phyloP scores from a whole-genome alignment of 805 yeast species.

The Saccharomycopsis sp. region DNA sequence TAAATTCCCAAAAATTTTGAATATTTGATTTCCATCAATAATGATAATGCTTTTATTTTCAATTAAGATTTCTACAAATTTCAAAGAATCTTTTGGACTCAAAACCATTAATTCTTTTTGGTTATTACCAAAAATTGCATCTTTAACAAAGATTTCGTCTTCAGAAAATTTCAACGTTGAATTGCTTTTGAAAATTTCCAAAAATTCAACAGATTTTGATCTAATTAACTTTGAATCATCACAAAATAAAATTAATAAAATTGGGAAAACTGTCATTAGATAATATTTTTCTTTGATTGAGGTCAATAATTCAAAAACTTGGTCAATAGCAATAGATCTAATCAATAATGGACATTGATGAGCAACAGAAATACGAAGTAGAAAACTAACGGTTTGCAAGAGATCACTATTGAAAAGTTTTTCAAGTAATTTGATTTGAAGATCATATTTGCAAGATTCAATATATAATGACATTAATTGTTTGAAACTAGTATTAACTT shows the following conservation, averaged over 20 bases:
- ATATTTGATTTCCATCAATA: constrained; percentile 40
- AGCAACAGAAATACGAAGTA: constrained; percentile 45
- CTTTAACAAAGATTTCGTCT: constrained; percentile 32
- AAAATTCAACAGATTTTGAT: constrained; percentile 40
- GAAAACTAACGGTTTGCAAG: constrained; percentile 40
- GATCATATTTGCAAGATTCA: constrained; percentile 29
- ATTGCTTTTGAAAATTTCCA: constrained; percentile 32
- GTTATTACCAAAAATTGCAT: constrained; percentile 46
- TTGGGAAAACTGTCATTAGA: constrained; percentile 48
- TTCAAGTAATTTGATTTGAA: constrained; percentile 22
- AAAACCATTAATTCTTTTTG: constrained; percentile 42
- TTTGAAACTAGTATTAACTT: constrained; percentile 31
- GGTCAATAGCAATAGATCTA: constrained; percentile 38
- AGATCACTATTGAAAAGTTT: constrained; percentile 31
- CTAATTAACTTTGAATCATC: constrained; percentile 45
- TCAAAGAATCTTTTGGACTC: constrained; percentile 52
- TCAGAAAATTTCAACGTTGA: constrained; percentile 24
- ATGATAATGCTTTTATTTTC: constrained; percentile 32
- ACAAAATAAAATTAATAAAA: constrained; percentile 41
- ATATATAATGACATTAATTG: constrained; percentile 33
- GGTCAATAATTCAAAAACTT: constrained; percentile 22
- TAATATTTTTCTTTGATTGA: neutral
- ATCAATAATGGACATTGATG: constrained; percentile 48
- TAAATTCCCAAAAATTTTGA: constrained; percentile 24
- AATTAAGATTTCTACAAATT: constrained; percentile 31